Conservation (phyloP, 2,329 filamentous ascomycete genomes). For the Corinectria fuckeliana region DNA sequence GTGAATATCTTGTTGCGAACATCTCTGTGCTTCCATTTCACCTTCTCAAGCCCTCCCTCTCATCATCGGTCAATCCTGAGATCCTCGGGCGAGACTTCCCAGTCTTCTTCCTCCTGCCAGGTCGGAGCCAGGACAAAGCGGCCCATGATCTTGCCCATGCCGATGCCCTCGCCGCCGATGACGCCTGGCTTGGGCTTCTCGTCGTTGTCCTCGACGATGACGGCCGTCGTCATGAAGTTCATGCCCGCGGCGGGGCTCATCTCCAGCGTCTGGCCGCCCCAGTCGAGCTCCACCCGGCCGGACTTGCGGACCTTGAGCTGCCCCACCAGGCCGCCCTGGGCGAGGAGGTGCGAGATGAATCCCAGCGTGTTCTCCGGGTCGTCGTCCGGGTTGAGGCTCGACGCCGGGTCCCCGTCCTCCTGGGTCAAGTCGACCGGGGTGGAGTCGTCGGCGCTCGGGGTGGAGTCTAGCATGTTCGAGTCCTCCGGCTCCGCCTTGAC, state of each 20-base stretch:
- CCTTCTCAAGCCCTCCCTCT: background rate
- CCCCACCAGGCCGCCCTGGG: conserved; percentile 65
- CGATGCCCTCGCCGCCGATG: conserved; percentile 59
- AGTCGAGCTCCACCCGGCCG: conserved; percentile 67
- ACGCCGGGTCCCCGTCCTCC: conserved; percentile 35
- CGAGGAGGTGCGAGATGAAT: conserved; percentile 48
- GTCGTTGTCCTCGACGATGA: conserved; percentile 65
- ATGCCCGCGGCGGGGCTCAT: conserved; percentile 59
- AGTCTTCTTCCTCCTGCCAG: conserved; percentile 65
- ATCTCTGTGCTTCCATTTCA: background rate
- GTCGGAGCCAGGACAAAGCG: conserved; percentile 66
- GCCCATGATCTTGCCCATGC: conserved; percentile 69
- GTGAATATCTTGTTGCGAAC: background rate
- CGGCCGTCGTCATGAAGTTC: conserved; percentile 64
- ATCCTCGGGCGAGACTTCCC: conserved; percentile 52
- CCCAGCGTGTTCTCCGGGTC: conserved; percentile 43
- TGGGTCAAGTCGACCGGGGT: conserved; percentile 53
- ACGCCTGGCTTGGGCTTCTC: conserved; percentile 53
- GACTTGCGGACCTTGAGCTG: conserved; percentile 66
- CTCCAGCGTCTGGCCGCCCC: conserved; percentile 64
- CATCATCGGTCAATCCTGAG: conserved; percentile 34
- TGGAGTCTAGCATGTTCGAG: conserved; percentile 46
- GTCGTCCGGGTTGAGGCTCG: conserved; percentile 32
- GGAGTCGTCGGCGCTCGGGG: conserved; percentile 30
- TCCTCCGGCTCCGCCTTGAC: conserved; percentile 53